Evolutionary conservation across 2,329 filamentous ascomycete species (phyloP).

Genomic region (Ophiobolus disseminans): DNA sequence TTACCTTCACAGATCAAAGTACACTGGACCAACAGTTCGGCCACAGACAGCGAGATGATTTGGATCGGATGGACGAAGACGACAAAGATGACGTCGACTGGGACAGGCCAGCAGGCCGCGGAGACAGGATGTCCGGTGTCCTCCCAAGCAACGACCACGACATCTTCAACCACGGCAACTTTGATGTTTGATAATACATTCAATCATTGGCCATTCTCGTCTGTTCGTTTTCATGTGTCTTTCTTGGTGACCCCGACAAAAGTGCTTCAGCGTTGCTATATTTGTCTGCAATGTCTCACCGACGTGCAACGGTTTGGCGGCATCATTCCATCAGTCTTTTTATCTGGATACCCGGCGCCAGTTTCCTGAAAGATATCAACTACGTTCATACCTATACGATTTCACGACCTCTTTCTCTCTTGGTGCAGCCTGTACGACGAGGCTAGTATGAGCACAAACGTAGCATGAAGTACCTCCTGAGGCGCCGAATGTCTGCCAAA

Average conservation of each 20-base stretch:
- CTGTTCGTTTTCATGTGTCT: conserved; percentile 18
- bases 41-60: conserved; percentile 47
- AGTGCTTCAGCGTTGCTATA: conserved; percentile 39
- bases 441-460: too few relatives aligned
- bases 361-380: conserved; percentile 27
- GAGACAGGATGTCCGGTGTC: conserved; percentile 61
- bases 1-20: conserved; percentile 98
- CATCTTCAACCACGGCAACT: conserved; percentile 56
- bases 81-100: conserved; percentile 52
- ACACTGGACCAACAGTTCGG: conserved; percentile 84
- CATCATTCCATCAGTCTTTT: conserved; percentile 29
- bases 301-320: conserved; percentile 24
- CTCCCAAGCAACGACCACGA: conserved; percentile 55
- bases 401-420: too few relatives aligned
- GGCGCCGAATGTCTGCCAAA: background rate
- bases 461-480: too few relatives aligned
- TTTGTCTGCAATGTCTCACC: conserved; percentile 21
- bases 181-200: conserved; percentile 42
- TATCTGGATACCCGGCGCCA: conserved; percentile 40
- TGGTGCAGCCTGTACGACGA: too few relatives aligned
- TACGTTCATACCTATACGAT: conserved; percentile 26
- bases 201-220: conserved; percentile 8
- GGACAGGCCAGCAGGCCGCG: conserved; percentile 50
- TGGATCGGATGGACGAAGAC: conserved; percentile 56
- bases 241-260: conserved; percentile 31